These are phyloP conservation scores for Phytopythium vexans DNA, from an alignment of 352 stramenopile species.

Conservation along the genomic window DNA sequence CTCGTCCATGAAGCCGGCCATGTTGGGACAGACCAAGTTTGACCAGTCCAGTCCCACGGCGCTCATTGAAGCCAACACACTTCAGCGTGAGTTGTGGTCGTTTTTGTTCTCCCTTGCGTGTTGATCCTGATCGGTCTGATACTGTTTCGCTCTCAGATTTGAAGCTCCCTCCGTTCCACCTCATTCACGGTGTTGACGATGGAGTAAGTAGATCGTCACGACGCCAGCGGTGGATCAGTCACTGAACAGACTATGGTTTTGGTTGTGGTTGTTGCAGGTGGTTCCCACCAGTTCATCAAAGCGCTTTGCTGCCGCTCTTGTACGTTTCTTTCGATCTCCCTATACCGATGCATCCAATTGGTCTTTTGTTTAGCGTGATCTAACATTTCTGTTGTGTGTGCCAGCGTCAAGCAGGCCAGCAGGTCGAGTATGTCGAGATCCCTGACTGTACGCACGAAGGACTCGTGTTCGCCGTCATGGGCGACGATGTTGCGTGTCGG, in stretches of 20 bases:
- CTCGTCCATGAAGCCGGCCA: slow-evolving; percentile 73
- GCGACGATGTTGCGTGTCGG: slow-evolving; percentile 47
- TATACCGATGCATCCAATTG: background rate
- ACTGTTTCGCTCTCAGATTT: slow-evolving; percentile 15
- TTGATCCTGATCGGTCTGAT: slow-evolving; percentile 3
- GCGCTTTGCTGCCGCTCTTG: slow-evolving; percentile 45
- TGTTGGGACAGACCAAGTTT: slow-evolving; percentile 63
- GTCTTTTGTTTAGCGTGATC: background rate
- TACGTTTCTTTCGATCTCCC: slow-evolving; percentile 11
- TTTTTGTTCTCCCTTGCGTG: background rate
- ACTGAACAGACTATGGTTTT: background rate
- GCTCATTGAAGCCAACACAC: slow-evolving; percentile 23
- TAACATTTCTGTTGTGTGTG: slow-evolving; percentile 4
- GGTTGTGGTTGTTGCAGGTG: slow-evolving; percentile 19
- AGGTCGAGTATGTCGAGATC: slow-evolving; percentile 38
- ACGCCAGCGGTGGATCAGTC: background rate
- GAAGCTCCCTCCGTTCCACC: slow-evolving; percentile 41
- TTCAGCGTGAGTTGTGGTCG: slow-evolving; percentile 11
- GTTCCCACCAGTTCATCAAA: slow-evolving; percentile 56
- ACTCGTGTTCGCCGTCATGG: slow-evolving; percentile 68
- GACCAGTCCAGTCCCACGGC: slow-evolving; percentile 42
- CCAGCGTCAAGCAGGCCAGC: slow-evolving; percentile 38
- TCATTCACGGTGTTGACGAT: slow-evolving; percentile 60
- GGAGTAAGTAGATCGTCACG: slow-evolving; percentile 11
- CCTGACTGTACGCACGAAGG: slow-evolving; percentile 57